Evolutionary conservation across 305 asterid genomes (phyloP).

Genomic region (Solanum chacoense): DNA sequence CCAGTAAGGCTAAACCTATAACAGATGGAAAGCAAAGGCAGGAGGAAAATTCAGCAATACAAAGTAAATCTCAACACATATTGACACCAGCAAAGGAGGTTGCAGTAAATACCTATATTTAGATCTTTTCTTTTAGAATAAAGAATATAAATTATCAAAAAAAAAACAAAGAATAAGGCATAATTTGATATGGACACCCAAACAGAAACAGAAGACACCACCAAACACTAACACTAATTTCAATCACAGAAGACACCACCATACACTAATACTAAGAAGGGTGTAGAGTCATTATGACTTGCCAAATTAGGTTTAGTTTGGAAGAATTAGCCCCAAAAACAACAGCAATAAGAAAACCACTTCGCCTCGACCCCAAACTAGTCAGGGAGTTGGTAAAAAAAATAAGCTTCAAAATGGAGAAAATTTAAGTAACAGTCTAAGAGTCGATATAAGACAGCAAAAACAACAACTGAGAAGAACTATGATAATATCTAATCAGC

Average conservation of each 20-base stretch:
- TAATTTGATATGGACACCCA: not conserved
- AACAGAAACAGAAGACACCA: not conserved
- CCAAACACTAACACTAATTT: not conserved
- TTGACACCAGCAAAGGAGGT: not conserved
- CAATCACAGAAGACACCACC: not conserved
- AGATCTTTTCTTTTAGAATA: not conserved
- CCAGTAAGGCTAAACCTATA: not conserved
- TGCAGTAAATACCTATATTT: not conserved
- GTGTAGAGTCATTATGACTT: not conserved
- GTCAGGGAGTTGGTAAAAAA: not conserved
- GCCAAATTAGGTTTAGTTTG: not conserved
- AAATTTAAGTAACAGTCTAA: not conserved
- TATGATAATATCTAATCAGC: not conserved
- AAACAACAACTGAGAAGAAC: not conserved
- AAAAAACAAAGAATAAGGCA: not conserved
- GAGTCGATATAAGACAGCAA: not conserved
- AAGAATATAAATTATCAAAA: not conserved
- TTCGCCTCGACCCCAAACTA: not conserved
- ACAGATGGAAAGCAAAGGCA: not conserved
- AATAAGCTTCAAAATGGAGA: not conserved
- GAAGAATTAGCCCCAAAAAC: not conserved
- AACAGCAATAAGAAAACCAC: not conserved
- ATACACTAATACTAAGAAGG: not conserved
- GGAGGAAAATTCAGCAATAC: not conserved
- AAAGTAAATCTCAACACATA: not conserved